phyloP scores from a whole-genome alignment of 2,329 filamentous ascomycete genomes.

The Fusarium marasasianum region DNA sequence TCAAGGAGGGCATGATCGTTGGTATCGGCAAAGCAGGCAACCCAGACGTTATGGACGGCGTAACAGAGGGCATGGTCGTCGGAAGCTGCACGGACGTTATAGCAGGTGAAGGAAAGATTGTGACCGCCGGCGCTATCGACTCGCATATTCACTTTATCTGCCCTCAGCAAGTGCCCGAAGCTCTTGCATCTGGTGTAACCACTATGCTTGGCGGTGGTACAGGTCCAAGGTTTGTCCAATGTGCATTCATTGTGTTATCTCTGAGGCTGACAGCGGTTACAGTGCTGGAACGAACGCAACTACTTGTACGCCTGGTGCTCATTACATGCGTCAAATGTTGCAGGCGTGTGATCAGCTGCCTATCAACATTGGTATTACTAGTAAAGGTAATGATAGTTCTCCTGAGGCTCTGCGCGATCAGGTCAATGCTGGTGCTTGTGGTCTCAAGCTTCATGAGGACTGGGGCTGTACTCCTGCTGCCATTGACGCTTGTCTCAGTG shows the following conservation, averaged over 20 bases:
- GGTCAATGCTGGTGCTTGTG: conserved; percentile 83
- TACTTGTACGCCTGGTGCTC: conserved; percentile 88
- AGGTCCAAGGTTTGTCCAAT: conserved; percentile 74
- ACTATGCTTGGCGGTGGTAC: conserved; percentile 92
- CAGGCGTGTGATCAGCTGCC: conserved; percentile 85
- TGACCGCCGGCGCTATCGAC: conserved; percentile 91
- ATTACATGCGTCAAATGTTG: conserved; percentile 88
- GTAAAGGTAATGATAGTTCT: conserved; percentile 89
- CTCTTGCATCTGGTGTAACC: conserved; percentile 86
- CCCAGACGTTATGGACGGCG: conserved; percentile 95
- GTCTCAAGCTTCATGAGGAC: conserved; percentile 94
- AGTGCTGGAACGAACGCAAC: conserved; percentile 90
- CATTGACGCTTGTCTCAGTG: conserved; percentile 84
- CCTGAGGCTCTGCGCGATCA: conserved; percentile 79
- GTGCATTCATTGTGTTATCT: neutral
- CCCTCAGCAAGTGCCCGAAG: conserved; percentile 87
- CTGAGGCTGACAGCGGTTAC: conserved; percentile 15
- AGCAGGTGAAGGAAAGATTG: conserved; percentile 87
- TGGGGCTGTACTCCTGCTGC: conserved; percentile 93
- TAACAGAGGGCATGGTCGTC: conserved; percentile 80
- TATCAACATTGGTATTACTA: conserved; percentile 89
- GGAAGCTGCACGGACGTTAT: conserved; percentile 92
- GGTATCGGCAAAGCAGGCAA: conserved; percentile 96
- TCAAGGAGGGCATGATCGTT: conserved; percentile 86
- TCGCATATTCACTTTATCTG: conserved; percentile 95